These are phyloP conservation scores for Barnettozyma botsteinii DNA, from an alignment of 805 yeast species.

Conservation along the genomic window DNA sequence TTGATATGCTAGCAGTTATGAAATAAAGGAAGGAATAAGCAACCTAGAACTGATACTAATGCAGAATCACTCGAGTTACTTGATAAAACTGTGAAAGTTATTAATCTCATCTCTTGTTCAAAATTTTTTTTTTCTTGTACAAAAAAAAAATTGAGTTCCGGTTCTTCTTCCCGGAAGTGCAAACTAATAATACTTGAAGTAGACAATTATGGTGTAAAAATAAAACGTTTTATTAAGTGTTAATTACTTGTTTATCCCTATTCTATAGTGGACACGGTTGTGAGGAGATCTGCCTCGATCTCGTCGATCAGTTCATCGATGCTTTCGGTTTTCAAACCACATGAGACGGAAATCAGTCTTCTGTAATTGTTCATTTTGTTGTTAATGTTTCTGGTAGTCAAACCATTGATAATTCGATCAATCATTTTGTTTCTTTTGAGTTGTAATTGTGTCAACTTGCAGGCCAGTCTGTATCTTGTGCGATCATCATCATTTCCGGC, in stretches of 20 bases:
- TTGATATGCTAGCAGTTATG: neutral
- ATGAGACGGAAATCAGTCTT: conserved; percentile 65
- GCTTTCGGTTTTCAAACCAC: conserved; percentile 74
- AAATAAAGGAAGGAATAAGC: neutral
- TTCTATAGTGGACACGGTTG: conserved; percentile 12
- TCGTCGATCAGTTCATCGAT: conserved; percentile 80
- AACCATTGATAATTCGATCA: conserved; percentile 46
- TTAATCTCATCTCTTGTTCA: conserved; percentile 10
- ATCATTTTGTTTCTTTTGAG: conserved; percentile 39
- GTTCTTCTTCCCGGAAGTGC: too few relatives aligned
- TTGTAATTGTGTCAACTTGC: conserved; percentile 49
- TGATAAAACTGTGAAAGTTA: neutral
- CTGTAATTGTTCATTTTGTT: conserved; percentile 72
- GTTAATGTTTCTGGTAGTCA: conserved; percentile 39
- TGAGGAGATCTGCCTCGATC: conserved; percentile 43
- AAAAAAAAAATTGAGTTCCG: too few relatives aligned
- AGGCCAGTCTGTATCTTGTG: conserved; percentile 25
- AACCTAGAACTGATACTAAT: neutral
- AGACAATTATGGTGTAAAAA: too few relatives aligned
- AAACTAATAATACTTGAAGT: too few relatives aligned
- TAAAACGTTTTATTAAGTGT: too few relatives aligned
- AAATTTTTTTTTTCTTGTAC: neutral
- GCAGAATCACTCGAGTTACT: neutral
- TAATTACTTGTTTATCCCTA: too few relatives aligned
- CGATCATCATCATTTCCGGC: conserved; percentile 5